Evolutionary conservation across 352 stramenopile species (phyloP), one percentile per base, ranked within the genome.

Genomic region (Phytophthora gonapodyides): DNA sequence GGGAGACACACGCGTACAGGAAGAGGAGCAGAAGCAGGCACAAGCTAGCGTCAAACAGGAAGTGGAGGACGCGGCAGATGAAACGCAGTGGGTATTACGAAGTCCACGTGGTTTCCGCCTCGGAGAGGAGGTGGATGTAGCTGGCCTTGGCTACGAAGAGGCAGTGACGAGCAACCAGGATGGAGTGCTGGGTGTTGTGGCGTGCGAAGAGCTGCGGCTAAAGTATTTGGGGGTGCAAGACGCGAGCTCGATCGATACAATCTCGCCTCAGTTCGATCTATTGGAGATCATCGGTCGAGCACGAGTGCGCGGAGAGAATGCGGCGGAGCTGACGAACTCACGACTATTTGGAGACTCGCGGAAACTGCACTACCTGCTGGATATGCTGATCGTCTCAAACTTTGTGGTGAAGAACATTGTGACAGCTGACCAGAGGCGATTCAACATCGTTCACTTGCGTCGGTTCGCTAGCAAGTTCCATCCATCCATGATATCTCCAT

Each of bases 281-380:
- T 70, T 95, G 10, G 86, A 95, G 55, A 75, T 93, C 43, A 84
- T 95, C 34, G 86, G 82, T 11, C 81, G 78, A 5, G 67, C 80
- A 0, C 67, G 78, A 37, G 80, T 78, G 15, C 71, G 72, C 2
- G 86, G 86, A 6, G 70, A 89, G 49, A 91, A 88, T 49, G 82
- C 84, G n/a, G 78, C 80, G 5, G 19, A 58, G 30, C 58, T 93
- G 10, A 75, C 80, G 1, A 82, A 74, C 30, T 81, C 78, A 17
- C 67, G 57, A 16, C 51, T 89, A 4, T 92, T 92, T 67, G 79
- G 82, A 33, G 81, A 93, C 44, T 78, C 82, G 1, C 75, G 82
- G 9, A 91, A 92, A 57, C 64, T 93, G 7, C 84, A 95, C 45
- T 93, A 95, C 57, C 54, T 92, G n/a, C 66, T 95, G 16, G 84